Evolutionary conservation across 2,329 filamentous ascomycete species (phyloP), one percentile per base, ranked within the genome.

Genomic region (Celoporthe dispersa): DNA sequence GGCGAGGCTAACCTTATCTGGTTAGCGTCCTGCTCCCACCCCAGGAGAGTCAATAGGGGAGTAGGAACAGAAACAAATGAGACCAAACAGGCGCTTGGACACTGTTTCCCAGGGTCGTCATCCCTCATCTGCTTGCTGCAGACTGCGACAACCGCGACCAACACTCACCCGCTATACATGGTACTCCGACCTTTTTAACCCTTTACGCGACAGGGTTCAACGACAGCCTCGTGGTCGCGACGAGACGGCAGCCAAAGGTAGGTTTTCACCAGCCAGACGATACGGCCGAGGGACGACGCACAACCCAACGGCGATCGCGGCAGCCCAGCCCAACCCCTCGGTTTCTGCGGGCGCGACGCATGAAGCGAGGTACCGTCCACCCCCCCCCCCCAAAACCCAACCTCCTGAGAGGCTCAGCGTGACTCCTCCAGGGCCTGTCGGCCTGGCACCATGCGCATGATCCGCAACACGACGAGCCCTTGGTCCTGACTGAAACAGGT

Each of bases 401-500:
- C 60, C 60, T 63, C 60, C 60, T 63, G 33, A 63, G 22, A 25
- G 60, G 39, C n/a, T 41, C 60, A 63, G n/a, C 5, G 35, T 37
- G 31, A 61, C 57, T 61, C 57, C 57, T 28, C 25, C 60, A 63
- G 44, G 59, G 39, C 64, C 44, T 67, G 60, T 44, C 11, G 37
- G 55, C 37, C 33, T 59, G 31, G 22, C 35, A n/a, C 48, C 35
- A 51, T 61, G 66, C 68, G 69, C 71, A 71, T 72, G 66, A 70
- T 68, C 70, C 59, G 64, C 57, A 62, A 67, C 41, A 67, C 64
- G 64, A 67, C 64, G 64, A 70, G 44, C 57, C 48, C 53, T 67
- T 59, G 65, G 67, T 59, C 66, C 66, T 70, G 68, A 72, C 70
- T 70, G 70, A 72, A 68, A 72, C 70, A 70, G 66, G 66, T 55